Evolutionary conservation across 768 basidiomycete species (phyloP), one percentile per base, ranked within the genome.

Genomic region (Pleurotus platypus): DNA sequence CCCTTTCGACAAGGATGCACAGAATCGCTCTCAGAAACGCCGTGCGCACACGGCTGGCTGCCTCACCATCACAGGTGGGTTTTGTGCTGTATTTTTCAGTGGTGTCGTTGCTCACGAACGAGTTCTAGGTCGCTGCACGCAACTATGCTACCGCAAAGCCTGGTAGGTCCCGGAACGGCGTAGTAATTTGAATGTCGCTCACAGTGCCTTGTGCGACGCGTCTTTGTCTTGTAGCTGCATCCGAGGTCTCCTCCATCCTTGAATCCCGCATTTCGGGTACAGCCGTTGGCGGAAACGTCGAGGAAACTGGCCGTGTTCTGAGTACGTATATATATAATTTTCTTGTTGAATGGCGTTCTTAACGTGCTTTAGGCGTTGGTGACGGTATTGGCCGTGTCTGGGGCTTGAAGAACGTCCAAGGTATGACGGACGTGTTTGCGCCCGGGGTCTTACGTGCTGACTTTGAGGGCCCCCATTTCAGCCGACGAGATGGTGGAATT

Each of bases 401-500:
- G 87, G 97, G 97, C 80, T 85, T 99, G 70, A 89, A 78, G 78
- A 99, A 99, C 72, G 97, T 99, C 69, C 97, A 98, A 80, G 94
- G 93, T 94, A 66, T 57, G 75, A 67, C 55, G 37, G 40, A 27
- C 51, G 56, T 56, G 51, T 54, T 64, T 60, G 16, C 30, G 30
- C 30, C 30, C 30, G 30, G 30, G 30, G 30, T 35, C 30, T n/a
- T 35, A 38, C 24, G 13, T 38, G 20, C 35, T 18, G 24, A 12
- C 20, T 8, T 39, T 16, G 22, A 43, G 16, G 13, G 45, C 45
- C 4, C 62, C 58, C 61, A 47, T 62, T 56, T 65, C 49, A 94
- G 89, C 89, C 78, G 97, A 99, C 80, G 97, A 99, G 87, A 99
- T 99, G 97, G 97, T 99, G 85, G 97, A 99, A 85, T 99, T 99